Conservation (phyloP, 306 rosid genomes). For the Lathyrus oleraceus region DNA sequence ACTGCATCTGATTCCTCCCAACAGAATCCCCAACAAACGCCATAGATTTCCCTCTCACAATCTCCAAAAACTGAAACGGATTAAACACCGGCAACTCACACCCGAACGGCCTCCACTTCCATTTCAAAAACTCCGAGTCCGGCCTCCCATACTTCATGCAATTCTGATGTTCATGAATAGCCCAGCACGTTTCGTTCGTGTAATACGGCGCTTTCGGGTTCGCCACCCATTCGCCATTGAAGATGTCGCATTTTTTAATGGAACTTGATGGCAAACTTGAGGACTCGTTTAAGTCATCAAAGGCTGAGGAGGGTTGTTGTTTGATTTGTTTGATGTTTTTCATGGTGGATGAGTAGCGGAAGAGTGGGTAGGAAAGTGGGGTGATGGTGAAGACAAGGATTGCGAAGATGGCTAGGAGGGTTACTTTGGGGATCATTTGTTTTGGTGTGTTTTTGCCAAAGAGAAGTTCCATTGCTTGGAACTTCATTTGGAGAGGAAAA, state of each 20-base stretch:
- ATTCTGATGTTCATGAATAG: slow-evolving; percentile 87
- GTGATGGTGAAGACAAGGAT: slow-evolving; percentile 50
- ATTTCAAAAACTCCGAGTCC: slow-evolving; percentile 72
- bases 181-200: slow-evolving; percentile 76
- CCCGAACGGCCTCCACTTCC: slow-evolving; percentile 86
- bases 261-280: slow-evolving; percentile 37
- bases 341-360: slow-evolving; percentile 42
- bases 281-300: slow-evolving; percentile 43
- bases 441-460: slow-evolving; percentile 49
- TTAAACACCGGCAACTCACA: slow-evolving; percentile 78
- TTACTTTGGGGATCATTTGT: slow-evolving; percentile 53
- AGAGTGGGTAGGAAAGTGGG: slow-evolving; percentile 53
- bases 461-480: slow-evolving; percentile 51
- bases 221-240: slow-evolving; percentile 80
- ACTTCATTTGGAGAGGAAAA: slow-evolving; percentile 51
- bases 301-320: slow-evolving; percentile 24
- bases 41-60: slow-evolving; percentile 73
- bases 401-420: slow-evolving; percentile 49
- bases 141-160: slow-evolving; percentile 88
- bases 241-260: slow-evolving; percentile 63
- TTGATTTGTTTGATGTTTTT: slow-evolving; percentile 18
- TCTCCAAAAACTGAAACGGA: slow-evolving; percentile 75
- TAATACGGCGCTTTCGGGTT: slow-evolving; percentile 80
- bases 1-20: slow-evolving; percentile 90
- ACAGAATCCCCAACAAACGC: slow-evolving; percentile 96